A percentile compares a stretch with the other conserved stretches of the same genome.
phyloP scores from a whole-genome alignment of 257 asterid species.

The Solanum ahanhuiri region DNA sequence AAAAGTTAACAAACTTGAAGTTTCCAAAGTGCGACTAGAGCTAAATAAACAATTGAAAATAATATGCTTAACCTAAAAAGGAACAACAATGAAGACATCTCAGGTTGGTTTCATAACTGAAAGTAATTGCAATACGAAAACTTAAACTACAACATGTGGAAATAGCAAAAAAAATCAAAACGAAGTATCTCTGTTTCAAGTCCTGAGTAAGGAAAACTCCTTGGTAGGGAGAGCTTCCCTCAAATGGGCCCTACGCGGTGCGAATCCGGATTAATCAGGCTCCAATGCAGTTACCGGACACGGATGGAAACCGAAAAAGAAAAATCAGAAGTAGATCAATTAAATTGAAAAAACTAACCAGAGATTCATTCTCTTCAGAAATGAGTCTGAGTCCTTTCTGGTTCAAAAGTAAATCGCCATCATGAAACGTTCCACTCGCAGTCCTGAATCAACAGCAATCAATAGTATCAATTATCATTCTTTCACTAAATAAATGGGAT shows the following conservation, averaged over 20 bases:
- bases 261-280: not conserved
- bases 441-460: constrained; percentile 41
- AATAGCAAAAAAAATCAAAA: not conserved
- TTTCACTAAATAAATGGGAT: not conserved
- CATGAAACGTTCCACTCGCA: constrained; percentile 93
- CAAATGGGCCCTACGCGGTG: not conserved
- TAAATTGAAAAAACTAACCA: constrained; percentile 17
- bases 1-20: not conserved
- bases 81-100: not conserved
- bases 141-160: not conserved
- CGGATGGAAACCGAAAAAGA: not conserved
- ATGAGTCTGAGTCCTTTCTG: constrained; percentile 72
- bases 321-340: not conserved
- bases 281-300: not conserved
- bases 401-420: constrained; percentile 77
- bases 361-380: constrained; percentile 57
- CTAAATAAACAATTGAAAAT: not conserved
- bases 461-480: not conserved
- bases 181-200: not conserved
- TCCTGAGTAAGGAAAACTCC: not conserved
- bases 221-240: not conserved
- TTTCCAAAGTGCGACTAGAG: not conserved
- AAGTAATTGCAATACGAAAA: not conserved
- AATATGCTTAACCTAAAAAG: not conserved
- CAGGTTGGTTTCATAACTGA: not conserved